A percentile compares a stretch with the other conserved stretches of the same genome.
Evolutionary conservation across 768 basidiomycete genomes (phyloP).

Genomic region (Boletus tomentosulus): DNA sequence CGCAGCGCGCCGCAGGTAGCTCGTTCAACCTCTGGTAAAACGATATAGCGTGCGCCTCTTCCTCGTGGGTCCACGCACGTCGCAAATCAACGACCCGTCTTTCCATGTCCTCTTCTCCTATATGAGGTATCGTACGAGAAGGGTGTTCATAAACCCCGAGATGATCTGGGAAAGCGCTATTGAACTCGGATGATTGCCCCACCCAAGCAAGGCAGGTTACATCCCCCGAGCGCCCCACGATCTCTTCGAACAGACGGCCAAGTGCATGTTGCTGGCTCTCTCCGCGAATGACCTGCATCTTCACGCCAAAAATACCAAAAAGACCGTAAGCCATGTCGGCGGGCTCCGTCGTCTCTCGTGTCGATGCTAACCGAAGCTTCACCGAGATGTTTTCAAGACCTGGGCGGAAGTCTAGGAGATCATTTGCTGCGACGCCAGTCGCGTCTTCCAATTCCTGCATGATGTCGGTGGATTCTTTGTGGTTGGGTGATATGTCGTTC

Average conservation of each 20-base stretch:
- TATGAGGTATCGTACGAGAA: background rate
- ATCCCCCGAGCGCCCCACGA: conserved; percentile 18
- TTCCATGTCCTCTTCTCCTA: conserved; percentile 9
- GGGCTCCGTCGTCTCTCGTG: conserved; percentile 14
- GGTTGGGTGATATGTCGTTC: conserved; percentile 9
- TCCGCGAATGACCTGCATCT: conserved; percentile 13
- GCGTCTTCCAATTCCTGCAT: conserved; percentile 14
- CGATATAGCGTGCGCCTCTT: background rate
- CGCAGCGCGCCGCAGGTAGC: conserved; percentile 4
- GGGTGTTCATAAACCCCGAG: conserved; percentile 12
- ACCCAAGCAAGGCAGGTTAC: conserved; percentile 18
- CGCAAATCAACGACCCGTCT: background rate
- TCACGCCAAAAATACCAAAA: conserved; percentile 19
- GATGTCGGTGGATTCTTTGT: conserved; percentile 13
- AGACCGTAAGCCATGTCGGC: conserved; percentile 22
- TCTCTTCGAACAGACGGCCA: conserved; percentile 17
- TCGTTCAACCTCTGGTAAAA: conserved; percentile 6
- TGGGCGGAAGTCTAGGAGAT: conserved; percentile 13
- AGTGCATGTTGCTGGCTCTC: conserved; percentile 16
- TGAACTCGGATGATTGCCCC: conserved; percentile 18
- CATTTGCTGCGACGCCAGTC: conserved; percentile 1
- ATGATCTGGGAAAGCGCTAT: conserved; percentile 17
- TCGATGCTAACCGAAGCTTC: conserved; percentile 21
- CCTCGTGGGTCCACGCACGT: background rate
- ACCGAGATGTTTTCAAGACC: conserved; percentile 4